phyloP scores from a whole-genome alignment of 805 yeast genomes.

The Yarrowia sp. region DNA sequence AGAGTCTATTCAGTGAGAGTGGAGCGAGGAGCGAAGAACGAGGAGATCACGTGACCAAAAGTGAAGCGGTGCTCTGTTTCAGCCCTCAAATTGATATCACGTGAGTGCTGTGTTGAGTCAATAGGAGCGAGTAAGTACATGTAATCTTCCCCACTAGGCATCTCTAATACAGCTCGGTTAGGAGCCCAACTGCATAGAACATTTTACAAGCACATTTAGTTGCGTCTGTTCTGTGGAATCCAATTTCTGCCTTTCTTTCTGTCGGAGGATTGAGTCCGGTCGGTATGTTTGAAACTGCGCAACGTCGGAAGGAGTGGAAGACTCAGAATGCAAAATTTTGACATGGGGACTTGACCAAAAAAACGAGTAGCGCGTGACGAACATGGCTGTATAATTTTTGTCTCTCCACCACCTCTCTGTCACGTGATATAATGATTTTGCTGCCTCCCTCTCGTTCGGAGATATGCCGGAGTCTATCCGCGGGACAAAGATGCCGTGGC shows the following conservation, averaged over 20 bases:
- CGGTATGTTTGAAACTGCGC: not conserved
- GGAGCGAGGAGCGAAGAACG: slow-evolving; percentile 12
- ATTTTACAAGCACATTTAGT: not conserved
- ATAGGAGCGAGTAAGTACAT: too few species aligned
- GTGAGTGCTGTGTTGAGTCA: too few species aligned
- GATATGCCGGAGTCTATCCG: slow-evolving; percentile 15
- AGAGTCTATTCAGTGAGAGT: not conserved
- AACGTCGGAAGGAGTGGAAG: too few species aligned
- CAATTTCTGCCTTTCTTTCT: not conserved
- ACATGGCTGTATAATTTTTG: too few species aligned
- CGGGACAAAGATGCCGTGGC: slow-evolving; percentile 1
- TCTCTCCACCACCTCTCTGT: too few species aligned
- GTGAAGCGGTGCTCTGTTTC: too few species aligned
- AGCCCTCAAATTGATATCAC: too few species aligned
- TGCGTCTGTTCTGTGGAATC: slow-evolving; percentile 1
- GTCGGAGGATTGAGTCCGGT: slow-evolving; percentile 13
- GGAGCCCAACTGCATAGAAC: slow-evolving; percentile 5
- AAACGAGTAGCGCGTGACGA: too few species aligned
- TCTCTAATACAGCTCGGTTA: not conserved
- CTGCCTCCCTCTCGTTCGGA: not conserved
- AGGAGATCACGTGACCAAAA: not conserved
- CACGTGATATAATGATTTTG: too few species aligned
- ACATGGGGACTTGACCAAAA: not conserved
- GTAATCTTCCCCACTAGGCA: too few species aligned
- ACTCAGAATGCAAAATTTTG: too few species aligned